Conservation (phyloP, 208 protist genomes). For the Phytomonas sp. region DNA sequence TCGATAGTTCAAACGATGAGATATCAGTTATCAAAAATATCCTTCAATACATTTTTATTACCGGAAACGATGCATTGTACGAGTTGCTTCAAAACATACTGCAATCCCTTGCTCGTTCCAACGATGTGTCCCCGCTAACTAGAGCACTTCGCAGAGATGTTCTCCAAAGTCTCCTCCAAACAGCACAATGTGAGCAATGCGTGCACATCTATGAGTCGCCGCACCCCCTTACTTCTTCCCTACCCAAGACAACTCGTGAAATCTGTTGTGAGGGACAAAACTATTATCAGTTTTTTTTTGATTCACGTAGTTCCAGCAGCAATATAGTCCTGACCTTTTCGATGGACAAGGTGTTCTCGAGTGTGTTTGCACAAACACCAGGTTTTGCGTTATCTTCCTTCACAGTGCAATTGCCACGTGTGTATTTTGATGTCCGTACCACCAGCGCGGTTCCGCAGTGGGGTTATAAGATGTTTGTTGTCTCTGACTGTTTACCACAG, state of each 20-base stretch:
- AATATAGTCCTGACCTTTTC: constrained; percentile 8
- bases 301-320: constrained; percentile 5
- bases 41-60: neutral
- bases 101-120: neutral
- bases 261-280: neutral
- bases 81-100: neutral
- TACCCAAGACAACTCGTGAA: constrained; percentile 1
- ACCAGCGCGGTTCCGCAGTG: constrained; percentile 53
- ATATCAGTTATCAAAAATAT: neutral
- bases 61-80: neutral
- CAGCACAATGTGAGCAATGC: neutral
- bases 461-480: constrained; percentile 73
- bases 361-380: constrained; percentile 3
- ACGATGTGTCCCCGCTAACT: neutral
- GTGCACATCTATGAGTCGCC: neutral
- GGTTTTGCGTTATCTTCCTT: constrained; percentile 3
- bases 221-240: neutral
- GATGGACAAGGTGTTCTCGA: neutral
- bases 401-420: neutral
- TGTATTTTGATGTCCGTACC: constrained; percentile 17
- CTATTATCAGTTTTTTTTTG: constrained; percentile 5
- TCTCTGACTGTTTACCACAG: constrained; percentile 56
- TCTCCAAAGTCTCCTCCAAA: constrained; percentile 1
- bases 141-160: neutral
- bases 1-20: neutral